phyloP scores from a whole-genome alignment of 169 alveolate genomes.

The Cryptosporidium andersoni region DNA sequence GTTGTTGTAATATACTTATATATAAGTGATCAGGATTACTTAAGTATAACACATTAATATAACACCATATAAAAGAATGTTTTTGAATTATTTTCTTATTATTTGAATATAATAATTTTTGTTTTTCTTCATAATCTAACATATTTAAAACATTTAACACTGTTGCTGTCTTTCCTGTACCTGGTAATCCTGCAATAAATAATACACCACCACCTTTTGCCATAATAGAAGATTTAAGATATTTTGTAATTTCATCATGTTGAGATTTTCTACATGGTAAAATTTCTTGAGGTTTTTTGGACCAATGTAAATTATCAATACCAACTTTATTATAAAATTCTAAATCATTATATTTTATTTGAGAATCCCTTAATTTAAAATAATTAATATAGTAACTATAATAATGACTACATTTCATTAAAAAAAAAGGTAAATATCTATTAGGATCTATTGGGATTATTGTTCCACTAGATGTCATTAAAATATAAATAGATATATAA shows the following conservation, averaged over 20 bases:
- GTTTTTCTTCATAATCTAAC: slow-evolving; percentile 27
- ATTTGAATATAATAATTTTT: slow-evolving; percentile 15
- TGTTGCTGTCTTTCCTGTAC: slow-evolving; percentile 82
- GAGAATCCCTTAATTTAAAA: neutral
- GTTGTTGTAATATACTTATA: slow-evolving; percentile 70
- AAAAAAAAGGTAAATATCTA: slow-evolving; percentile 13
- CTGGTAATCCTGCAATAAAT: slow-evolving; percentile 81
- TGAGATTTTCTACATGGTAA: slow-evolving; percentile 79
- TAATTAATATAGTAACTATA: slow-evolving; percentile 32
- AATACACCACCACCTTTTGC: slow-evolving; percentile 74
- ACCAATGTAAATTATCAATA: slow-evolving; percentile 42
- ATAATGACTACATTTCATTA: slow-evolving; percentile 49
- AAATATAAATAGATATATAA: slow-evolving; percentile 8
- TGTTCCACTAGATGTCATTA: slow-evolving; percentile 51
- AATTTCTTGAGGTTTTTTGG: slow-evolving; percentile 12
- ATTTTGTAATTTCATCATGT: slow-evolving; percentile 57
- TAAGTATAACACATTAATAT: slow-evolving; percentile 76
- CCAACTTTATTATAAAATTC: neutral
- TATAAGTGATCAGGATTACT: slow-evolving; percentile 76
- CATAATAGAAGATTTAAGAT: slow-evolving; percentile 62
- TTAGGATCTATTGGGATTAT: slow-evolving; percentile 27
- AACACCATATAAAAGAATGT: slow-evolving; percentile 29
- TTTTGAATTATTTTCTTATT: slow-evolving; percentile 26
- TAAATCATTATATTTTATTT: neutral
- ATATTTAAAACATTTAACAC: slow-evolving; percentile 69